phyloP scores from a whole-genome alignment of 441 rosid genomes.

The Syzygium syzygioides region DNA sequence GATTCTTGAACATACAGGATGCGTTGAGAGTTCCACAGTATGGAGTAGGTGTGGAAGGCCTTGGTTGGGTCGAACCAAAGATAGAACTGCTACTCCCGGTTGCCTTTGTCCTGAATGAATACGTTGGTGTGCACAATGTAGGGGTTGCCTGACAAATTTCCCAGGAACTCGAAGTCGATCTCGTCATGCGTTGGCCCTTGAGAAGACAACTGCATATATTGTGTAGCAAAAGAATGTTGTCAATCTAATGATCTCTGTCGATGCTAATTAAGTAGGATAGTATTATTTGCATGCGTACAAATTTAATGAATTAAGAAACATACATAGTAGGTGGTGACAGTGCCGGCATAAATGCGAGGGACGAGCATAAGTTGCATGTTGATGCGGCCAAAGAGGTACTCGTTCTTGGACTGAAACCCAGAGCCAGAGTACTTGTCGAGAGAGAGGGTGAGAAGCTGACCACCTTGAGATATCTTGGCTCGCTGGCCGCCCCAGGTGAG shows the following conservation, averaged over 20 bases:
- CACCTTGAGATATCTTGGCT: not conserved
- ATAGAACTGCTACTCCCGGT: not conserved
- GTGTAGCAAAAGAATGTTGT: not conserved
- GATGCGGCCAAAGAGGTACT: not conserved
- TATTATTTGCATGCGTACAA: not conserved
- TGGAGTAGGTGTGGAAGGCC: not conserved
- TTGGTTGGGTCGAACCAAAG: not conserved
- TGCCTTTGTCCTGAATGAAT: not conserved
- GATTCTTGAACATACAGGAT: not conserved
- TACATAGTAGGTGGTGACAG: not conserved
- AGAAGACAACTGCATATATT: not conserved
- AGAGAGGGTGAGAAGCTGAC: not conserved
- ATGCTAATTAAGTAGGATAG: not conserved
- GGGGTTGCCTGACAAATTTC: not conserved
- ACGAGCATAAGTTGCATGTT: not conserved
- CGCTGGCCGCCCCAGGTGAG: not conserved
- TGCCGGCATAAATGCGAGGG: not conserved
- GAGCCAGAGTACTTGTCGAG: not conserved
- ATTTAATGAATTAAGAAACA: not conserved
- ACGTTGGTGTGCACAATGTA: not conserved
- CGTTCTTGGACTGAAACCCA: not conserved
- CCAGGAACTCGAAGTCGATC: not conserved
- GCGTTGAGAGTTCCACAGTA: not conserved
- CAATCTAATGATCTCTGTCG: not conserved
- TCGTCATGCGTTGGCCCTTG: not conserved